Evolutionary conservation across 2,329 filamentous ascomycete genomes (phyloP), one percentile per base, ranked within the genome.

Genomic region (Chrysosporium keratinophilum): DNA sequence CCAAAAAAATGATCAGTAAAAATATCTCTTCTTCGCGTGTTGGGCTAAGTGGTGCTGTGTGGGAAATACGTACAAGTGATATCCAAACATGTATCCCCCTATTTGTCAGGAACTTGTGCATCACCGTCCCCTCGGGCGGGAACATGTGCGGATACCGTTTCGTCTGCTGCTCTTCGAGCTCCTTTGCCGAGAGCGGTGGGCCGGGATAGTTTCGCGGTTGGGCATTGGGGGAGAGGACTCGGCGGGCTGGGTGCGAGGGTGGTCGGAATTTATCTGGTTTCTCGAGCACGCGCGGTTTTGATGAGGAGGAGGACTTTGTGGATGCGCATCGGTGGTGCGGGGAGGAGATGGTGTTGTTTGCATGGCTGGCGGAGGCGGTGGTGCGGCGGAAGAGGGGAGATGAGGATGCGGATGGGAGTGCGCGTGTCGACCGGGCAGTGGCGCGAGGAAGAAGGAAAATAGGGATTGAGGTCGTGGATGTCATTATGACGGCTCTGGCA

Each of bases 211-310:
- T 81, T 62, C 78, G 77, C 31, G 84, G 82, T 5, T 74, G 68
- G 50, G 69, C 62, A 54, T 62, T 64, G 33, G 71, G 70, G 59
- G 78, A 76, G 52, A 79, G 77, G 4, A 78, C 75, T 33, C 88
- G 78, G 5, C 85, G 78, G 19, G 85, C 75, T 11, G 86, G 84
- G 69, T 97, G 93, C 0, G 91, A 97, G 0, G 93, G 93, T 1
- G 93, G 91, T 46, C 87, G 87, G 77, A 95, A 97, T 67, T 84
- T 86, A 64, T 86, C 79, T 20, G 91, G 91, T 70, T 96, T 88
- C 63, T 87, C 87, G 59, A 98, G 83, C 4, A 88, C 79, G 57
- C 83, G 54, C 5, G 46, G 28, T 37, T 48, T 56, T 17, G 54
- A 50, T 17, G 60, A 56, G 7, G 61, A 58, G 34, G 61, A 46